A percentile compares a stretch with the other conserved stretches of the same genome.
phyloP scores from a whole-genome alignment of 2,329 filamentous ascomycete genomes.

The Fusarium sp. region DNA sequence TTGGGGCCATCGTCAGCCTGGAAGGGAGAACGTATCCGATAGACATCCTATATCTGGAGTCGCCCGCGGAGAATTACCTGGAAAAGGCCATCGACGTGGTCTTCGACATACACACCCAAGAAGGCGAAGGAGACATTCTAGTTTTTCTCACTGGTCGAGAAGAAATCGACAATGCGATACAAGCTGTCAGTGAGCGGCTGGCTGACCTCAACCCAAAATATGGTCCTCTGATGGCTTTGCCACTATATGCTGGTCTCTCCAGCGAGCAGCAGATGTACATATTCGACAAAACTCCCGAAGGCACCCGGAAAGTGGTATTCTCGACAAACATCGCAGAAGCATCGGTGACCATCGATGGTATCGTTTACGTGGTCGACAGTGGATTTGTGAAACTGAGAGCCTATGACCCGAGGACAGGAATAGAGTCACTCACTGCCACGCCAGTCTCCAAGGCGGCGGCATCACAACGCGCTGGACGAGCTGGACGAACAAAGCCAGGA shows the following conservation, averaged over 20 bases:
- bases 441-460: slow-evolving; percentile 91
- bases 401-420: slow-evolving; percentile 85
- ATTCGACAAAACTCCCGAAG: slow-evolving; percentile 84
- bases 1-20: slow-evolving; percentile 76
- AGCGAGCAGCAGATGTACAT: slow-evolving; percentile 96
- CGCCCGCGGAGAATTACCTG: slow-evolving; percentile 86
- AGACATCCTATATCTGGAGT: slow-evolving; percentile 83
- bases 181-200: slow-evolving; percentile 80
- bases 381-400: slow-evolving; percentile 92
- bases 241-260: slow-evolving; percentile 88
- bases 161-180: slow-evolving; percentile 87
- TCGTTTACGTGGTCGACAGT: slow-evolving; percentile 89
- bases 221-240: slow-evolving; percentile 61
- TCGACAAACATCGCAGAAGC: slow-evolving; percentile 97
- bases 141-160: slow-evolving; percentile 93
- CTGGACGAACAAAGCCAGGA: slow-evolving; percentile 87
- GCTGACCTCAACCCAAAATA: slow-evolving; percentile 62
- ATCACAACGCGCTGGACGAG: slow-evolving; percentile 89
- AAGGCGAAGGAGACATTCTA: slow-evolving; percentile 86
- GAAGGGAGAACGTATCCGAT: slow-evolving; percentile 92
- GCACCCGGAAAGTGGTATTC: slow-evolving; percentile 90
- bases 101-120: slow-evolving; percentile 86
- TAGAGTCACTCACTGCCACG: slow-evolving; percentile 86
- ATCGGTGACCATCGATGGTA: slow-evolving; percentile 92
- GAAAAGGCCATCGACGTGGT: slow-evolving; percentile 85